Evolutionary conservation across 768 basidiomycete species (phyloP), one percentile per base, ranked within the genome.

Genomic region (Kwoniella newhampshirensis): DNA sequence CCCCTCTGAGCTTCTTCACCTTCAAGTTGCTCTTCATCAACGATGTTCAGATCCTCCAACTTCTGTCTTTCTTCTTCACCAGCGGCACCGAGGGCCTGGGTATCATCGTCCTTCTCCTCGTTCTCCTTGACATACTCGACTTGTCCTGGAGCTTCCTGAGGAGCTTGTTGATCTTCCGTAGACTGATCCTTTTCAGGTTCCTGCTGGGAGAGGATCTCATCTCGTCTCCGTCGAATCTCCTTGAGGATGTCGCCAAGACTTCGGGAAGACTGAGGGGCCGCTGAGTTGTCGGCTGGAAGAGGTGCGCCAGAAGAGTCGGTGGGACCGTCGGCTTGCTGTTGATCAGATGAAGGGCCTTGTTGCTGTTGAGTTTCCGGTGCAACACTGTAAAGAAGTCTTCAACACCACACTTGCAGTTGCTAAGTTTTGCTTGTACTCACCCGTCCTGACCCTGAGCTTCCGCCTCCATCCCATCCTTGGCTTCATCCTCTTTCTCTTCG

Each of bases 11-110:
- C 54, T 11, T 57, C 45, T 1, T 51, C 57, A 4, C 39, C 53
- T 28, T 64, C 60, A 35, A 63, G 74, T 17, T 82, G 80, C 15
- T 83, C 80, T 2, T 84, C 84, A 59, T 89, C 89, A 25, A 85
- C 75, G 60, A 96, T 80, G 42, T 83, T 87, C 32, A 97, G 84
- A 48, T 94, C 86, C 62, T 86, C 82, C 43, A 96, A 79, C 68
- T 86, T 88, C 17, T 88, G 86, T 11, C 84, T 83, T 71, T 92
- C 85, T 64, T 94, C 91, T 40, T 89, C 86, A 9, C 82, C 85
- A 2, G 93, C 87, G 0, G 90, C 85, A 5, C 91, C 94, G 20
- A 98, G 82, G 1, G 92, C 91, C 76, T 94, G 91, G 84, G 88
- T 88, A 32, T 65, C 68, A 30, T 59, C 63, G 30, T 86, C 83